A percentile compares a stretch with the other conserved stretches of the same genome.
Evolutionary conservation across 106 monocot genomes (phyloP).

Genomic region (Dactylorhiza incarnata): DNA sequence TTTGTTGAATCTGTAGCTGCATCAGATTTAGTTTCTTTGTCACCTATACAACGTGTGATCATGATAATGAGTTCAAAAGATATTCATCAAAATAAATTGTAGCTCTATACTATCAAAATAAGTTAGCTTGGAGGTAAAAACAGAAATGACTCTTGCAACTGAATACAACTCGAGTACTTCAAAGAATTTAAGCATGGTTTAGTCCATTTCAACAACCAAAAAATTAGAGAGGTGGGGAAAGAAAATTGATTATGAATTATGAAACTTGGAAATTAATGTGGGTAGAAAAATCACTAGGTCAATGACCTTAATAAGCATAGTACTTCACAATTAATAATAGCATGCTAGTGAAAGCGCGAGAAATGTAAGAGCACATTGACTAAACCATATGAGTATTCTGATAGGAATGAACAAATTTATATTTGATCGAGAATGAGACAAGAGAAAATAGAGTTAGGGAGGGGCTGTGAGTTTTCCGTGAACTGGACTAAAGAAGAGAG

Average conservation of each 20-base stretch:
- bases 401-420: too few relatives aligned
- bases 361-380: background rate
- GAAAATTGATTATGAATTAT: background rate
- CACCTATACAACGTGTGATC: background rate
- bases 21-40: background rate
- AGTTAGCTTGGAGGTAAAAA: background rate
- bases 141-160: background rate
- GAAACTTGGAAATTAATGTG: background rate
- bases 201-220: background rate
- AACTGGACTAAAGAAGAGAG: too few relatives aligned
- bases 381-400: too few relatives aligned
- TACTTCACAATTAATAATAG: background rate
- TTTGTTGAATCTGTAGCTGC: constrained; percentile 4
- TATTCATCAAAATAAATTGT: background rate
- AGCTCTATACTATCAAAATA: background rate
- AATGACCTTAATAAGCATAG: background rate
- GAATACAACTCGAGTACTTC: background rate
- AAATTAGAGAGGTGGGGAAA: background rate
- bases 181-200: background rate
- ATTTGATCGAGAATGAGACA: too few relatives aligned
- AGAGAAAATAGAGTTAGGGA: too few relatives aligned
- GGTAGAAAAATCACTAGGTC: background rate
- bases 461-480: too few relatives aligned
- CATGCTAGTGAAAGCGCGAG: background rate
- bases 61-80: background rate